A percentile compares a stretch with the other conserved stretches of the same genome.
phyloP scores from a whole-genome alignment of 768 basidiomycete species.

The Termitomyces sp. region DNA sequence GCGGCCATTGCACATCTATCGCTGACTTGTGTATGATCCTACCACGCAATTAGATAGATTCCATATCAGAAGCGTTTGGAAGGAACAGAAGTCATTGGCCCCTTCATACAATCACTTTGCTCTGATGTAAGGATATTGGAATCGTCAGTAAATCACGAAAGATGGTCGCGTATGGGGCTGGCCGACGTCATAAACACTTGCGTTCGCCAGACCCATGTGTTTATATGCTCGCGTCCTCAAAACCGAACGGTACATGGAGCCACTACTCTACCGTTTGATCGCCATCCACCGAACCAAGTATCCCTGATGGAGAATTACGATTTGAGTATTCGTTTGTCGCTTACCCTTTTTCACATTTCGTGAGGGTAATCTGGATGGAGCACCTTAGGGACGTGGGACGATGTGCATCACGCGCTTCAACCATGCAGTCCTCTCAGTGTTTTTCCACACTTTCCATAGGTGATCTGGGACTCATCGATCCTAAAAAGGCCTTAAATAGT shows the following conservation, averaged over 20 bases:
- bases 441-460: background rate
- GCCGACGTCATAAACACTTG: background rate
- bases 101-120: no score
- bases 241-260: background rate
- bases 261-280: background rate
- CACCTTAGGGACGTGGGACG: background rate
- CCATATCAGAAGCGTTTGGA: background rate
- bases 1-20: background rate
- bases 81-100: background rate
- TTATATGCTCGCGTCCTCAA: background rate
- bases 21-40: background rate
- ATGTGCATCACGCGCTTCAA: background rate
- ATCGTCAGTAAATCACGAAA: background rate
- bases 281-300: background rate
- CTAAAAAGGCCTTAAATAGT: background rate
- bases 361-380: background rate
- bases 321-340: background rate
- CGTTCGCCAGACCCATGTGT: background rate
- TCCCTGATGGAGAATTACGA: no score
- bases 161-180: background rate
- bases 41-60: background rate
- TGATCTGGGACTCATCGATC: background rate
- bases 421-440: background rate
- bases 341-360: background rate
- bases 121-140: no score